A percentile compares a stretch with the other conserved stretches of the same genome.
These are phyloP conservation scores for Neonectria ditissima DNA, from an alignment of 2,329 filamentous ascomycete genomes.

Conservation along the genomic window DNA sequence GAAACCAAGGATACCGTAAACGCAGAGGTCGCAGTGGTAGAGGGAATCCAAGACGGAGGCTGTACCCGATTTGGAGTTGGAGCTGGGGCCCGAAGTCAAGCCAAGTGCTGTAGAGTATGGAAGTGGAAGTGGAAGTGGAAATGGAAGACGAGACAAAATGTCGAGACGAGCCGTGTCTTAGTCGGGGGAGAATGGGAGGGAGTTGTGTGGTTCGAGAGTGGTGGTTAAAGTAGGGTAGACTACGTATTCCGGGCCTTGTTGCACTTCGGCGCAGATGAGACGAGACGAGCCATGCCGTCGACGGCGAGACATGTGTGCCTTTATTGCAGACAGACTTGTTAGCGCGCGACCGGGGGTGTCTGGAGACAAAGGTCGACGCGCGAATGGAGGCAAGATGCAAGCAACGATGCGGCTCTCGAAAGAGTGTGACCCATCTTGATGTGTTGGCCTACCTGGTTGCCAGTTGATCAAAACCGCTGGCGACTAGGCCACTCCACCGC, in stretches of 20 bases:
- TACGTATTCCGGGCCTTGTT: constrained; percentile 62
- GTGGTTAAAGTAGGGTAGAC: constrained; percentile 57
- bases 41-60: constrained; percentile 2
- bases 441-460: constrained; percentile 89
- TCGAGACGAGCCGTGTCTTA: constrained; percentile 23
- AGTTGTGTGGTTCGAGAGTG: constrained; percentile 35
- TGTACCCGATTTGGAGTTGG: constrained; percentile 2
- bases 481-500: constrained; percentile 73
- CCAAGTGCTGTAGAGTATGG: neutral
- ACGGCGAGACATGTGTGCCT: constrained; percentile 65
- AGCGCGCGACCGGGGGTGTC: constrained; percentile 64
- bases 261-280: constrained; percentile 54
- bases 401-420: constrained; percentile 74
- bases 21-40: constrained; percentile 3
- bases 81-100: constrained; percentile 2
- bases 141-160: constrained; percentile 49
- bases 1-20: constrained; percentile 1
- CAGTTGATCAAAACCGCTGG: constrained; percentile 78
- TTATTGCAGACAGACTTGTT: constrained; percentile 69
- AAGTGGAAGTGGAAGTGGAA: neutral
- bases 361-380: constrained; percentile 54
- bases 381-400: constrained; percentile 65
- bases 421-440: constrained; percentile 82
- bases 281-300: constrained; percentile 60
- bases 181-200: constrained; percentile 28